A percentile compares a stretch with the other conserved stretches of the same genome.
phyloP scores from a whole-genome alignment of 2,329 filamentous ascomycete species.

The Massarina eburnea region DNA sequence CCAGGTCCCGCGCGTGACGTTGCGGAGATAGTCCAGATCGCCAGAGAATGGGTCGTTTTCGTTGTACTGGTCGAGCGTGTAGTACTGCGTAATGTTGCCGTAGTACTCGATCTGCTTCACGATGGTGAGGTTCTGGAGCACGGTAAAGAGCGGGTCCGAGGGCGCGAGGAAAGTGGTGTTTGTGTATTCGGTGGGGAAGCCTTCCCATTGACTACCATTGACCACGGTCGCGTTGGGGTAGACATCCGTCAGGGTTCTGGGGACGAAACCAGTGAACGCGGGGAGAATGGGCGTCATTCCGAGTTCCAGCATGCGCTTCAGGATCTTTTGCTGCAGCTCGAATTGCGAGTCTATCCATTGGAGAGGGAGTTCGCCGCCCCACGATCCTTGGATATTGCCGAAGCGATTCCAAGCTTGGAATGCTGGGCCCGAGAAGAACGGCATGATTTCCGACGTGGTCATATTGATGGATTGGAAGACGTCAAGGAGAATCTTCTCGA shows the following conservation, averaged over 20 bases:
- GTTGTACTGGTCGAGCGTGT: conserved; percentile 58
- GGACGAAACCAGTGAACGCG: conserved; percentile 55
- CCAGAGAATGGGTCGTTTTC: conserved; percentile 54
- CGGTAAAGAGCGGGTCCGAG: conserved; percentile 46
- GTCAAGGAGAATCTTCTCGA: conserved; percentile 54
- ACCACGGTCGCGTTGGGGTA: conserved; percentile 49
- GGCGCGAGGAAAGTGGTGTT: conserved; percentile 54
- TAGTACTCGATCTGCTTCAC: conserved; percentile 50
- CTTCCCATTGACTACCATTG: conserved; percentile 49
- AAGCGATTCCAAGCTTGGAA: conserved; percentile 59
- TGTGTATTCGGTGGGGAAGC: conserved; percentile 46
- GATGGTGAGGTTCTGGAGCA: conserved; percentile 52
- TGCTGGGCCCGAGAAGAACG: conserved; percentile 54
- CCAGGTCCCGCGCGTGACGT: conserved; percentile 49
- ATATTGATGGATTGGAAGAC: conserved; percentile 52
- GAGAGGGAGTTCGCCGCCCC: conserved; percentile 49
- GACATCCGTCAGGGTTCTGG: conserved; percentile 44
- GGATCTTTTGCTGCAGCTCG: conserved; percentile 52
- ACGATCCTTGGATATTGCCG: conserved; percentile 56
- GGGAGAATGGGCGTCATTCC: conserved; percentile 57
- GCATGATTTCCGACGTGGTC: conserved; percentile 46
- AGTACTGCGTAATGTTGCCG: conserved; percentile 53
- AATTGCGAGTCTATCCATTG: conserved; percentile 54
- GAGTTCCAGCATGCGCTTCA: conserved; percentile 54
- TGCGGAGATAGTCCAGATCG: conserved; percentile 47